These are phyloP conservation scores for Digitaria exilis DNA, from an alignment of 202 grass and related monocot species.

Conservation along the genomic window DNA sequence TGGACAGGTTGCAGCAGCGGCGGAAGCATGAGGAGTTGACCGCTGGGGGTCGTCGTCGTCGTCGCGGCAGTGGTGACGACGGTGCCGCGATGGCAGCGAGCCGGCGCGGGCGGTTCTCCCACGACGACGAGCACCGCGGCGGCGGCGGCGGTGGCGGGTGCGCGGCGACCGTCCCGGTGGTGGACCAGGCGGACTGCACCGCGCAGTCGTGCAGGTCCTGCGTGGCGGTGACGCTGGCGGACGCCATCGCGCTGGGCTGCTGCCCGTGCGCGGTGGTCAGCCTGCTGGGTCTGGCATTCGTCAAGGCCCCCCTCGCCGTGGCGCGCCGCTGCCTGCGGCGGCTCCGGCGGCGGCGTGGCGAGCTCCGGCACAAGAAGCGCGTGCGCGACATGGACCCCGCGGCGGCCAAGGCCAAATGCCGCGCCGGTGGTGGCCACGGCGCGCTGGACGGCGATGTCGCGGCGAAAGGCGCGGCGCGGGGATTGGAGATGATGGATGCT, in stretches of 20 bases:
- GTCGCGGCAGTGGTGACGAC: background rate
- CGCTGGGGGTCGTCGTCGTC: background rate
- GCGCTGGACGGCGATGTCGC: background rate
- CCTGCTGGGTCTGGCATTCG: conserved; percentile 66
- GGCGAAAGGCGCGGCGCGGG: conserved; percentile 10
- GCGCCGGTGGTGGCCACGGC: background rate
- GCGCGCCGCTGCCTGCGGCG: conserved; percentile 61
- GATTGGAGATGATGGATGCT: background rate
- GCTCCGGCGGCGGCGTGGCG: conserved; percentile 43
- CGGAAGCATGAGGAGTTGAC: conserved; percentile 32
- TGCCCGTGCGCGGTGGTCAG: conserved; percentile 90
- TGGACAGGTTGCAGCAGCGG: conserved; percentile 40
- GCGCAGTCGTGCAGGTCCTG: conserved; percentile 78
- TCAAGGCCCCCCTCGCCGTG: conserved; percentile 64
- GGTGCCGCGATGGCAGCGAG: conserved; percentile 34
- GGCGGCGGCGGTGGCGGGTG: conserved; percentile 12
- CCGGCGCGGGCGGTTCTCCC: conserved; percentile 43
- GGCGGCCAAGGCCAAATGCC: conserved; percentile 37
- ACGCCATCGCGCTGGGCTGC: conserved; percentile 87
- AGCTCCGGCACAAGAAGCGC: conserved; percentile 54
- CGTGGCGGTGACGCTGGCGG: conserved; percentile 70
- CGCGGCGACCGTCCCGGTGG: conserved; percentile 25
- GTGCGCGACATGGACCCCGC: conserved; percentile 38
- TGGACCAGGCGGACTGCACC: conserved; percentile 69
- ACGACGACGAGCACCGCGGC: background rate